Evolutionary conservation across 495 filamentous ascomycete genomes (phyloP).

Genomic region (Penicillium parvum): DNA sequence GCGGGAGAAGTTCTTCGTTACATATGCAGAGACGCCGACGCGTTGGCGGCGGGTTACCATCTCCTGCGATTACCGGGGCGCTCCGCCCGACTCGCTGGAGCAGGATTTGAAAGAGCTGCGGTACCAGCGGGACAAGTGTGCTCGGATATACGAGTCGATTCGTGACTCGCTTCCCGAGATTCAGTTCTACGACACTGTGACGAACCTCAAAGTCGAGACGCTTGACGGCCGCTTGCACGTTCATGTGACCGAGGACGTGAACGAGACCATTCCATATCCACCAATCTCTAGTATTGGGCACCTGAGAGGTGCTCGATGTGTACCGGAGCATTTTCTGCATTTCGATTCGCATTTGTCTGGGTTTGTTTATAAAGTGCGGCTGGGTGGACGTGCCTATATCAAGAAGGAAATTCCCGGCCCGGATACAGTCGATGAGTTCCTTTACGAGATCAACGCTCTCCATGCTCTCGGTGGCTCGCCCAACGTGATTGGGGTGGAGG

Average conservation of each 20-base stretch:
- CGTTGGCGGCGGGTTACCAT: constrained; percentile 87
- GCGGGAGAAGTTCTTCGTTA: constrained; percentile 97
- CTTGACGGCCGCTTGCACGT: constrained; percentile 87
- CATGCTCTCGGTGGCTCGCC: constrained; percentile 66
- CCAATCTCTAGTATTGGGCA: constrained; percentile 70
- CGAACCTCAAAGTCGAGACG: constrained; percentile 92
- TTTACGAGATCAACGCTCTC: constrained; percentile 96
- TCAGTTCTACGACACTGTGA: constrained; percentile 92
- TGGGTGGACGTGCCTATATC: constrained; percentile 67
- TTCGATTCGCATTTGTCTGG: constrained; percentile 94
- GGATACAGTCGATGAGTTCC: constrained; percentile 92
- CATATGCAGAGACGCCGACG: constrained; percentile 74
- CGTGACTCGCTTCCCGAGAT: constrained; percentile 87
- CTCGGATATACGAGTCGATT: constrained; percentile 94
- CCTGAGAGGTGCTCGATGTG: constrained; percentile 56
- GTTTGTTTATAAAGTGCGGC: constrained; percentile 90
- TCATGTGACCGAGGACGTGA: constrained; percentile 95
- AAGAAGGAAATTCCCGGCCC: constrained; percentile 99
- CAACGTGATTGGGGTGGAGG: constrained; percentile 84
- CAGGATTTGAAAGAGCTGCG: constrained; percentile 69
- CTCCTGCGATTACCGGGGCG: constrained; percentile 87
- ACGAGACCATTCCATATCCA: constrained; percentile 91
- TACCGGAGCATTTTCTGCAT: constrained; percentile 67
- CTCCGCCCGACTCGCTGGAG: constrained; percentile 78
- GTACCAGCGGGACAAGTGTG: constrained; percentile 89